A percentile compares a stretch with the other conserved stretches of the same genome.
These are phyloP conservation scores for Elaeis oleifera DNA, from an alignment of 202 grass and related monocot species.

Conservation along the genomic window DNA sequence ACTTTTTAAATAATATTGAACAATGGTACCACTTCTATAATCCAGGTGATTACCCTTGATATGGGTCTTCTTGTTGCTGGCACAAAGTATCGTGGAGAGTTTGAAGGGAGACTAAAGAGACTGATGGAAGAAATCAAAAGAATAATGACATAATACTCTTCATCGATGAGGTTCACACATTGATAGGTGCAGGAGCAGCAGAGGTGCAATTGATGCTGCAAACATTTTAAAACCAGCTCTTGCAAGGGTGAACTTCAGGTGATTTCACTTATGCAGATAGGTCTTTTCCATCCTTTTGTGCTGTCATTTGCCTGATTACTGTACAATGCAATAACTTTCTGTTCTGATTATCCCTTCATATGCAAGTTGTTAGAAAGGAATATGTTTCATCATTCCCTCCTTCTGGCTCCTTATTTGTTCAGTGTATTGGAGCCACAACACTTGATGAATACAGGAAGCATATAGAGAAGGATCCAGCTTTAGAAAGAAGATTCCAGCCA, in stretches of 20 bases:
- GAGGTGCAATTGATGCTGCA: not conserved
- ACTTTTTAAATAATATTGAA: too few relatives aligned
- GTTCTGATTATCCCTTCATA: too few relatives aligned
- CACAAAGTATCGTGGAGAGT: not conserved
- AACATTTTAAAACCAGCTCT: conserved; percentile 5
- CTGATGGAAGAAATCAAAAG: conserved; percentile 1
- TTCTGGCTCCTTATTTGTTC: not conserved
- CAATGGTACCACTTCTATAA: too few relatives aligned
- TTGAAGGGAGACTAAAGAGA: too few relatives aligned
- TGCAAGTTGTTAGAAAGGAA: too few relatives aligned
- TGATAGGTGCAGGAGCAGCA: not conserved
- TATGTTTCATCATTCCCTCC: too few relatives aligned
- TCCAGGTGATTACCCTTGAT: conserved; percentile 5
- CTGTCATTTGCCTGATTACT: too few relatives aligned
- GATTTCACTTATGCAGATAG: not conserved
- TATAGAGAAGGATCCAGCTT: conserved; percentile 16
- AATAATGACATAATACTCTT: conserved; percentile 1
- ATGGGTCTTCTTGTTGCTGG: conserved; percentile 3
- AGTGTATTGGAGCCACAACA: conserved; percentile 20
- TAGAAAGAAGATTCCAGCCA: conserved; percentile 18
- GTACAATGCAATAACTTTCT: too few relatives aligned
- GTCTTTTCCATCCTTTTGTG: not conserved
- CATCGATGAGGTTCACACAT: conserved; percentile 1
- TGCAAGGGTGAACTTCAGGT: conserved; percentile 8
- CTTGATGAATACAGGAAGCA: conserved; percentile 18